A percentile compares a stretch with the other conserved stretches of the same genome.
These are phyloP conservation scores for Berberis thunbergii DNA, from an alignment of 164 flowering plant species.

Conservation along the genomic window DNA sequence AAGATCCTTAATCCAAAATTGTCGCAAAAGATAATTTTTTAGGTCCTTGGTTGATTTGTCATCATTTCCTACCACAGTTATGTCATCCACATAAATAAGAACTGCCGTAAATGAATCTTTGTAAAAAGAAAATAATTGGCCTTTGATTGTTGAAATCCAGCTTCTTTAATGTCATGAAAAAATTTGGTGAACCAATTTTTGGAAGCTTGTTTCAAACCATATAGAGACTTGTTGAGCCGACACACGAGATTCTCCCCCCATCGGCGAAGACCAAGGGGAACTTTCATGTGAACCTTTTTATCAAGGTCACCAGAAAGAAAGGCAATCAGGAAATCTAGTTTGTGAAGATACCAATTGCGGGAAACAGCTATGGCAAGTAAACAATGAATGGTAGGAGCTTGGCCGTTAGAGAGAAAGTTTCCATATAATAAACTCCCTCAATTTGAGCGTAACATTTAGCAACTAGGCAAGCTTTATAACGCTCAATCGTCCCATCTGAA, in stretches of 20 bases:
- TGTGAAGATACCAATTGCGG: too few species aligned
- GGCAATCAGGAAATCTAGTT: too few species aligned
- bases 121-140: neutral
- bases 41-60: neutral
- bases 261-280: neutral
- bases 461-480: too few species aligned
- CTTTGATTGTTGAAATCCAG: slow-evolving; percentile 1
- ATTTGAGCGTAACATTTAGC: too few species aligned
- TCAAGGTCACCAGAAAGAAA: too few species aligned
- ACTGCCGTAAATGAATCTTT: neutral
- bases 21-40: neutral
- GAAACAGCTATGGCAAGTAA: too few species aligned
- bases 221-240: slow-evolving; percentile 3
- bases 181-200: neutral
- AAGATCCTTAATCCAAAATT: neutral
- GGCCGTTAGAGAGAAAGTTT: too few species aligned
- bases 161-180: neutral
- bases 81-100: slow-evolving; percentile 1
- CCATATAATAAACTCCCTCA: too few species aligned
- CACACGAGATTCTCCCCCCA: slow-evolving; percentile 2
- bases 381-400: too few species aligned
- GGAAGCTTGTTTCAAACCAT: slow-evolving; percentile 5
- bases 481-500: too few species aligned
- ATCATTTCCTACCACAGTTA: slow-evolving; percentile 2
- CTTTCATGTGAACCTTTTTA: neutral